Evolutionary conservation across 1,139 yeast species (phyloP).

Genomic region (Yamadazyma jaroonii): DNA sequence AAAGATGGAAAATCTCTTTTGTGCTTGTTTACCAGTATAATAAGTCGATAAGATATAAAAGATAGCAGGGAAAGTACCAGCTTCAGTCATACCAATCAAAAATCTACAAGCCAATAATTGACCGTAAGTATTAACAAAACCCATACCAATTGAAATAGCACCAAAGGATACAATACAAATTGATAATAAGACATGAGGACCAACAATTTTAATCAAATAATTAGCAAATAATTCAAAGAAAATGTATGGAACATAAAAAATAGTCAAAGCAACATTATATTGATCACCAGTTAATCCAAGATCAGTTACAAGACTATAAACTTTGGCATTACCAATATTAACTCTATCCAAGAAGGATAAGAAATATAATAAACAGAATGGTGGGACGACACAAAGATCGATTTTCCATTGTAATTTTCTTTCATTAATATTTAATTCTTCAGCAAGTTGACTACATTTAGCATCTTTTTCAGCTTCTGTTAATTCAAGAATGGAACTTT

Average conservation of each 20-base stretch:
- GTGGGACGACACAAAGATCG: conserved; percentile 66
- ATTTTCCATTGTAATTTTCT: conserved; percentile 57
- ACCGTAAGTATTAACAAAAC: conserved; percentile 57
- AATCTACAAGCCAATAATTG: conserved; percentile 61
- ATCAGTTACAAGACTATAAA: conserved; percentile 59
- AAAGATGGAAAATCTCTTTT: conserved; percentile 64
- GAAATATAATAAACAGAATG: conserved; percentile 66
- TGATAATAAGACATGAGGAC: conserved; percentile 66
- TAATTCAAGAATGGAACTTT: conserved; percentile 2
- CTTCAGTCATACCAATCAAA: conserved; percentile 62
- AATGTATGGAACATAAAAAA: conserved; percentile 72
- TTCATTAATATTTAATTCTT: conserved; percentile 36
- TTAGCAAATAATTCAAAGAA: conserved; percentile 68
- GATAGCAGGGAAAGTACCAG: conserved; percentile 72
- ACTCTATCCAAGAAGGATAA: conserved; percentile 71
- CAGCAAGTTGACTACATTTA: conserved; percentile 27
- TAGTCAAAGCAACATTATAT: conserved; percentile 60
- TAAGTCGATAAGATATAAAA: conserved; percentile 62
- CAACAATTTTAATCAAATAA: conserved; percentile 53
- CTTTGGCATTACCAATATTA: conserved; percentile 70
- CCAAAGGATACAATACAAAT: conserved; percentile 60
- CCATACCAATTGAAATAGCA: conserved; percentile 61
- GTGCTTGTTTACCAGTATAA: conserved; percentile 61
- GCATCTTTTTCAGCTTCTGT: conserved; percentile 9
- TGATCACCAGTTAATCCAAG: conserved; percentile 54